phyloP scores from a whole-genome alignment of 345 rosid species.

The Ceriops decandra region DNA sequence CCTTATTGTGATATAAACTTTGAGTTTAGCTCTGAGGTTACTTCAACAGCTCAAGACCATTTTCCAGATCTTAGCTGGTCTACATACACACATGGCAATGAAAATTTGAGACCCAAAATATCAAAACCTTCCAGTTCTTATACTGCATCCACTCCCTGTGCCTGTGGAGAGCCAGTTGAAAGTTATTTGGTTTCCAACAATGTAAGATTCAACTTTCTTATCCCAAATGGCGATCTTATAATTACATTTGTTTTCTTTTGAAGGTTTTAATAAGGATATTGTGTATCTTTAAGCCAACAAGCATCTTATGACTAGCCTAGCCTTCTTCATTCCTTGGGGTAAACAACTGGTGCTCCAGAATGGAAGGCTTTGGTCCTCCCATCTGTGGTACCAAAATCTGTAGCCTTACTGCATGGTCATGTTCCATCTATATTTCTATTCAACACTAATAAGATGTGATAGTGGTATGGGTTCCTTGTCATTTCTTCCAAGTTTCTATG shows the following conservation, averaged over 20 bases:
- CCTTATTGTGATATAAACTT: constrained; percentile 65
- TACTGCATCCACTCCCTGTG: constrained; percentile 46
- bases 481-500: neutral
- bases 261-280: no score
- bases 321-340: neutral
- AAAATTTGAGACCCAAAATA: constrained; percentile 18
- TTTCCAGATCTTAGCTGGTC: constrained; percentile 22
- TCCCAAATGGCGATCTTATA: constrained; percentile 1
- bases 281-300: no score
- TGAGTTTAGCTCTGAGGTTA: constrained; percentile 24
- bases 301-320: no score
- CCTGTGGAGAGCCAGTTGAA: constrained; percentile 40
- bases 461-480: neutral
- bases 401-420: no score
- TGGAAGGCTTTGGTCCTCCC: no score
- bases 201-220: constrained; percentile 46
- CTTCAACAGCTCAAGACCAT: constrained; percentile 9
- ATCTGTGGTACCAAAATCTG: no score
- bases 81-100: constrained; percentile 17
- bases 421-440: no score
- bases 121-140: constrained; percentile 36
- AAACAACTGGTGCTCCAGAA: neutral
- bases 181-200: constrained; percentile 34
- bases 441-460: no score
- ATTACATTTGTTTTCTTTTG: neutral